Evolutionary conservation across 306 rosid genomes (phyloP).

Genomic region (Cucumis melo): DNA sequence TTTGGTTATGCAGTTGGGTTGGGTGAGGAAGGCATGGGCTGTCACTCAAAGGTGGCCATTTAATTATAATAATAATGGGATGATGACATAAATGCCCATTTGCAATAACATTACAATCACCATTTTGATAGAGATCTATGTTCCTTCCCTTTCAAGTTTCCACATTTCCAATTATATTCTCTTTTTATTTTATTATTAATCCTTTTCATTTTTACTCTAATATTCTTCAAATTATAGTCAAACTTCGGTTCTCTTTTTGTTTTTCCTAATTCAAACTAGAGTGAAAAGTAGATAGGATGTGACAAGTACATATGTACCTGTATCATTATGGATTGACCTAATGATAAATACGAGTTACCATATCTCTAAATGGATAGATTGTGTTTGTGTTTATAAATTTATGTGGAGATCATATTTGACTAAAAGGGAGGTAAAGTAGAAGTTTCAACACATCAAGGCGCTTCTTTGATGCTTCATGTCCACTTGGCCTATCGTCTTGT

Average conservation of each 20-base stretch:
- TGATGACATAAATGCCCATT: neutral
- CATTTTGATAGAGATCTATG: neutral
- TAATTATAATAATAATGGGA: neutral
- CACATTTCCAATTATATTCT: neutral
- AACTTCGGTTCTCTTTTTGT: neutral
- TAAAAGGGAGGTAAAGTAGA: too few relatives aligned
- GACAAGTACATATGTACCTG: too few relatives aligned
- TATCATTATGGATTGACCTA: too few relatives aligned
- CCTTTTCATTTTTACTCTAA: neutral
- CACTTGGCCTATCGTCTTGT: too few relatives aligned
- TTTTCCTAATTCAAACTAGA: too few relatives aligned
- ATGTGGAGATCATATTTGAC: too few relatives aligned
- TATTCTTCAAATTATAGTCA: neutral
- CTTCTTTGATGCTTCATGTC: too few relatives aligned
- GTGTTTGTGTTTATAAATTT: too few relatives aligned
- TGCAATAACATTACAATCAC: neutral
- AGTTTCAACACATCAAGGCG: too few relatives aligned
- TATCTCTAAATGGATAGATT: too few relatives aligned
- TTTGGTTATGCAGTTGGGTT: neutral
- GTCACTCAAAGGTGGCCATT: neutral
- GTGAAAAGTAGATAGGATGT: too few relatives aligned
- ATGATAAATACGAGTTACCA: too few relatives aligned
- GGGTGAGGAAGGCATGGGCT: neutral
- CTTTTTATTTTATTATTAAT: neutral
- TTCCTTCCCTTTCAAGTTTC: neutral